Evolutionary conservation across 2,329 filamentous ascomycete genomes (phyloP).

Genomic region (Remersonia thermophila): DNA sequence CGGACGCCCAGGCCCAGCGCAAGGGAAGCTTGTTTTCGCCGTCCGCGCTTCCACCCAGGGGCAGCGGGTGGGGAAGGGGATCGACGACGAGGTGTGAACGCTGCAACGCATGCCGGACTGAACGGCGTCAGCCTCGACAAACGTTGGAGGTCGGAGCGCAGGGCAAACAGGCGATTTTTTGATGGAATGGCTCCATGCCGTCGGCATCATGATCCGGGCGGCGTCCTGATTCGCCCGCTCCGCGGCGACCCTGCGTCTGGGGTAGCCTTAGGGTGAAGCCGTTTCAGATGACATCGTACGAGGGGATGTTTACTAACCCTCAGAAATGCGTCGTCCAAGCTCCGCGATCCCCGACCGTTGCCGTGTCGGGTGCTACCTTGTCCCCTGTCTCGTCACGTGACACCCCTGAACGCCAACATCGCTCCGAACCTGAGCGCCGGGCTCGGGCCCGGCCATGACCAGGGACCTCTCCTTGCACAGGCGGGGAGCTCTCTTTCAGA

Average conservation of each 20-base stretch:
- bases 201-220: neutral
- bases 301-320: no score
- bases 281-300: slow-evolving; percentile 13
- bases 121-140: neutral
- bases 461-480: neutral
- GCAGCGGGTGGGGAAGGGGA: no score
- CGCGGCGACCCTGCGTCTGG: slow-evolving; percentile 3
- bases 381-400: slow-evolving; percentile 12
- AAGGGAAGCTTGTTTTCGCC: slow-evolving; percentile 4
- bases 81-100: neutral
- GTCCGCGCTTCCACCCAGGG: no score
- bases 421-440: neutral
- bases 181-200: slow-evolving; percentile 12
- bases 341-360: slow-evolving; percentile 3
- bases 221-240: slow-evolving; percentile 4
- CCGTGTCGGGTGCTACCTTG: neutral
- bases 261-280: slow-evolving; percentile 3
- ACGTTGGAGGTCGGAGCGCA: neutral
- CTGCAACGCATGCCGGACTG: no score
- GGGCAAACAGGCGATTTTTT: slow-evolving; percentile 8
- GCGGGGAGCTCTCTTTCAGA: neutral
- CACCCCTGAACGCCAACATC: slow-evolving; percentile 12
- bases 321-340: slow-evolving; percentile 7
- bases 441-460: no score
- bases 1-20: no score